These are phyloP conservation scores for Echria macrotheca DNA, from an alignment of 495 filamentous ascomycete species.

Conservation along the genomic window DNA sequence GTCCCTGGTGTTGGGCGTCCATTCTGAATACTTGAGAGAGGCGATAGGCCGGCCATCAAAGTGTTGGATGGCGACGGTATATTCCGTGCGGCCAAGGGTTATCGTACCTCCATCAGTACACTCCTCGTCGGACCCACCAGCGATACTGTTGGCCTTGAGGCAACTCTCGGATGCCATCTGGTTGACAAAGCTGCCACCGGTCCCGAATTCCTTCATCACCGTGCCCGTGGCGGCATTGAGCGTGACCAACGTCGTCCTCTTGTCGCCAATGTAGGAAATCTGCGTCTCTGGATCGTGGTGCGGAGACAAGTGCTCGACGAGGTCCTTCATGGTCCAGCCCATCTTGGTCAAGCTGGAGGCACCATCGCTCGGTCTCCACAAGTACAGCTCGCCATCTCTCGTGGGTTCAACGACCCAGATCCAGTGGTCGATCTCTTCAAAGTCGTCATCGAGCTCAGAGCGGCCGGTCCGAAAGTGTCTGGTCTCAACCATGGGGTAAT, in stretches of 20 bases:
- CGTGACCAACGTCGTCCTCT: constrained; percentile 82
- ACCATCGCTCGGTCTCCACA: constrained; percentile 67
- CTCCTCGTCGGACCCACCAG: constrained; percentile 61
- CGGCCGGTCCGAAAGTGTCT: constrained; percentile 71
- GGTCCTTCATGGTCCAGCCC: constrained; percentile 73
- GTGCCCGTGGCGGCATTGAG: constrained; percentile 79
- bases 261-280: constrained; percentile 83
- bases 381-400: constrained; percentile 80
- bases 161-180: constrained; percentile 49
- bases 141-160: constrained; percentile 53
- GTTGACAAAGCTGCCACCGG: constrained; percentile 36
- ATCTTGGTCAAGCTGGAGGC: constrained; percentile 73
- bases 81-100: constrained; percentile 78
- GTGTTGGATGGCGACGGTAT: constrained; percentile 78
- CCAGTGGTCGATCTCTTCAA: constrained; percentile 67
- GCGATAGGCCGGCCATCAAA: constrained; percentile 72
- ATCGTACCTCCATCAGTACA: constrained; percentile 68
- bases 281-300: constrained; percentile 62
- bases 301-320: constrained; percentile 65
- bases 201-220: constrained; percentile 53
- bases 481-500: constrained; percentile 84
- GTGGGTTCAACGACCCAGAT: constrained; percentile 97
- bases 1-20: constrained; percentile 89
- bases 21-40: constrained; percentile 89
- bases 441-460: constrained; percentile 51